Evolutionary conservation across 805 yeast genomes (phyloP), one percentile per base, ranked within the genome.

Genomic region (Brettanomyces sp.): DNA sequence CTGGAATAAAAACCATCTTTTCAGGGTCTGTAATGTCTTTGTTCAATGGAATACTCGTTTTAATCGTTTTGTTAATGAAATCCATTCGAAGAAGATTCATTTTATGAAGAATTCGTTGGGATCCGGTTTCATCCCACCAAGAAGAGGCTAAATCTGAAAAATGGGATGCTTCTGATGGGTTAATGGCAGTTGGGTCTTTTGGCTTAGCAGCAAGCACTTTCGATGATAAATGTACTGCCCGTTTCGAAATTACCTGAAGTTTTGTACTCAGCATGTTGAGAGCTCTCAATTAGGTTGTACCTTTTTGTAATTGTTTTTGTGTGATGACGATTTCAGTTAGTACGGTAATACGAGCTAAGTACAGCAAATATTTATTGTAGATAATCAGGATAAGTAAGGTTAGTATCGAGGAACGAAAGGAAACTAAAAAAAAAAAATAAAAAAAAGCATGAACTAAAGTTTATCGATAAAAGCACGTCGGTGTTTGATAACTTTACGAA

Each of bases 41-140:
- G 55, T 77, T 77, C 48, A 78, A 59, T 41, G 60, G 59, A 30
- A 76, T 50, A 47, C 73, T 67, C 6, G 56, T 51, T 52, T 69
- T 66, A 25, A 91, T 66, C 0, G 80, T 82, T 4, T 74, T 74
- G 50, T 76, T 78, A 43, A 93, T 80, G 59, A 89, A 93, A 61
- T 89, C 96, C 84, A 91, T 75, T 51, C 99, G 69, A 45, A 87
- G 70, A 43, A 87, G 69, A 61, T 93, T 93, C 99, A 93, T 91
- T 65, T 89, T 85, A 65, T 93, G 98, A 39, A 93, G 73, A 46
- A 93, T 86, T 36, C 99, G 69, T 60, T 93, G 98, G 1, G 97
- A 84, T 0, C 99, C 99, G 52, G 80, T 66, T 12, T 85, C 80
- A 56, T 93, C 96, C 99, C 99, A 93, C 99, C 99, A 93, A n/a